Base-by-base conservation (phyloP, 805 yeast genomes). In the Metschnikowia baotianmanensis region DNA sequence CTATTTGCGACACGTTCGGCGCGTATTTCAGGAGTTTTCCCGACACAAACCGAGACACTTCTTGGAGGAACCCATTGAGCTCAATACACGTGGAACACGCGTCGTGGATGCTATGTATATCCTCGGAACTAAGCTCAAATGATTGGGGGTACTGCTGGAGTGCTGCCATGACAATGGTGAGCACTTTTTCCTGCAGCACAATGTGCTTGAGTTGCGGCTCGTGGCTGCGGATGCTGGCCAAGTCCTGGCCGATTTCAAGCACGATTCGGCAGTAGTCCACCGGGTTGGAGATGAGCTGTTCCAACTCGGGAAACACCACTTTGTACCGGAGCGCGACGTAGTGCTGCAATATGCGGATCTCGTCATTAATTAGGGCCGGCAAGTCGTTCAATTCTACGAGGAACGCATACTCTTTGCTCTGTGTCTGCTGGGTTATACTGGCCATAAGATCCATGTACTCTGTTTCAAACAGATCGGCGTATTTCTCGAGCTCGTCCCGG, bases 141-240 rank as follows among this genome's bases (percentile, higher is more conserved):
- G 40, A 36, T 29, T 15, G 34, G 8, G 40, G 8, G 6, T 20
- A 42, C 25, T 79, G 78, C 25, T 78, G 75, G 18, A 74, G 55
- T 0, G 84, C 80, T 0, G 95, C 77, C 83, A 90, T 86, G 1
- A 83, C 77, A 6, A 89, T 61, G 4, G 86, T 83, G 52, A 89
- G 68, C 0, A 81, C 63, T 50, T 84, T 84, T 34, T 88, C 95
- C 40, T 75, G 77, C 3, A 79, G 63, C 7, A 86, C 51, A 27
- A 77, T 63, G 3, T 48, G 51, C 46, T 67, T 55, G 47, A 80
- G 54, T n/a, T 61, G 53, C 1, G 59, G 40, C 34, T 68, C 72
- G 35, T 61, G 55, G 28, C 55, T 42, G 31, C 57, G 42, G 26
- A 62, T 62, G 4, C 55, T 43, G 1, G 56, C 45, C 32, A 75